Conservation (phyloP, 768 basidiomycete genomes). For the Mycena chlorophos region DNA sequence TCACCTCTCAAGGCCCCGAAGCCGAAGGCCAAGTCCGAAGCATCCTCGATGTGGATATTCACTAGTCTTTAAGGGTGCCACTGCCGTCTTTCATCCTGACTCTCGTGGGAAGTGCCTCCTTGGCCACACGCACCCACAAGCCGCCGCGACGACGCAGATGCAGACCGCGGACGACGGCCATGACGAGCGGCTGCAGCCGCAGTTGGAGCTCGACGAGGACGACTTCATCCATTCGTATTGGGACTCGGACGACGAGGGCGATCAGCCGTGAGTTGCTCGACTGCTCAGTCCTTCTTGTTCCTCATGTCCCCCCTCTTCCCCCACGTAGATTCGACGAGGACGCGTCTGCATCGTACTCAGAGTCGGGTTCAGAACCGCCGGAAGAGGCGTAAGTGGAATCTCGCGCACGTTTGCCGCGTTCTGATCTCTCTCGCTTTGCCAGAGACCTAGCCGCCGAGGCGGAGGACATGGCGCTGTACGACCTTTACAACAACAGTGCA, state of each 20-base stretch:
- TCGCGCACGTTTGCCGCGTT: slow-evolving; percentile 1
- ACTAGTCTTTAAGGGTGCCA: slow-evolving; percentile 21
- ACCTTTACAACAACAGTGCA: slow-evolving; percentile 28
- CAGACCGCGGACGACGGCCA: slow-evolving; percentile 8
- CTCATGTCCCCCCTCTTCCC: not conserved
- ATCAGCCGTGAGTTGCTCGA: slow-evolving; percentile 8
- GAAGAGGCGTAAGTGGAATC: slow-evolving; percentile 13
- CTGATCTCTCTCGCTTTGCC: not conserved
- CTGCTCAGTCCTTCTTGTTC: not conserved
- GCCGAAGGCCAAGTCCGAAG: slow-evolving; percentile 20
- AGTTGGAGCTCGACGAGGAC: too few species aligned
- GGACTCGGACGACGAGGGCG: slow-evolving; percentile 6
- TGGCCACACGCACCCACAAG: slow-evolving; percentile 18
- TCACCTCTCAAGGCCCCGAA: slow-evolving; percentile 20
- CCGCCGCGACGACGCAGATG: slow-evolving; percentile 9
- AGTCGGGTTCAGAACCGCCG: slow-evolving; percentile 17
- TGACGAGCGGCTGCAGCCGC: slow-evolving; percentile 20
- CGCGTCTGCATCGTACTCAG: slow-evolving; percentile 15
- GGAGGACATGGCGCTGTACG: slow-evolving; percentile 31
- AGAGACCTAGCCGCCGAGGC: slow-evolving; percentile 24
- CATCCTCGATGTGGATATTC: slow-evolving; percentile 17
- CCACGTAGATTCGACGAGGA: slow-evolving; percentile 14
- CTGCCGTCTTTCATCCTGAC: slow-evolving; percentile 17
- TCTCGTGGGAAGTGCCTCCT: slow-evolving; percentile 21
- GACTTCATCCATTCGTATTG: slow-evolving; percentile 23